A percentile compares a stretch with the other conserved stretches of the same genome.
These are phyloP conservation scores for Candida chauliodis DNA, from an alignment of 805 yeast species.

Conservation along the genomic window DNA sequence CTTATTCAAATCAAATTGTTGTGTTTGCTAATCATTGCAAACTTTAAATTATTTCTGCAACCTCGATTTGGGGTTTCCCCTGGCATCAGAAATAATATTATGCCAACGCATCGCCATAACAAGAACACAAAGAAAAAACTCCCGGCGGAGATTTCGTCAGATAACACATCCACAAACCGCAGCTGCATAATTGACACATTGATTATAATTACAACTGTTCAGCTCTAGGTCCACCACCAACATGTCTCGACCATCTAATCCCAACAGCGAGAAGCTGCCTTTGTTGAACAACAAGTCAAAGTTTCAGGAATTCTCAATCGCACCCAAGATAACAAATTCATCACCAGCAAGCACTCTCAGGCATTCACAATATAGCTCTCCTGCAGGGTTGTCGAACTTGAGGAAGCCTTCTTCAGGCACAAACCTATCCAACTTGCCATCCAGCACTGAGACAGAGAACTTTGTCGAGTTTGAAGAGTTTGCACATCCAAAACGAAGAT, in stretches of 20 bases:
- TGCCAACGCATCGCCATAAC: no score
- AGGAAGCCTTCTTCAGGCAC: constrained; percentile 1
- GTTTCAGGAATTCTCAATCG: not conserved
- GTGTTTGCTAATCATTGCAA: no score
- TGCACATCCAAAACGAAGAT: constrained; percentile 4
- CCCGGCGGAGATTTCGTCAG: no score
- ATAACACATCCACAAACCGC: no score
- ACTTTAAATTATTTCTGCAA: no score
- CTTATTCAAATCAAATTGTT: no score
- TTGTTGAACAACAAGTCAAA: not conserved
- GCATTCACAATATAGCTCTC: constrained; percentile 6
- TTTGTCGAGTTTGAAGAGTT: constrained; percentile 4
- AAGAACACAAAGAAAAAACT: no score
- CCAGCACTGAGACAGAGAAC: not conserved
- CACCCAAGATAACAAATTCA: not conserved
- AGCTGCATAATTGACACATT: no score
- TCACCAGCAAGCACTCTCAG: constrained; percentile 1
- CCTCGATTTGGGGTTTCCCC: no score
- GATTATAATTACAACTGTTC: no score
- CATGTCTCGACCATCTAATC: not conserved
- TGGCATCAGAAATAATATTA: no score
- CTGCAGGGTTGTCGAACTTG: constrained; percentile 3
- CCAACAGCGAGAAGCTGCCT: not conserved
- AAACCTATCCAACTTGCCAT: not conserved
- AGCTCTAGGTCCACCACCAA: not conserved